Percentiles rank a stretch among this genome's conserved stretches.
Conservation (phyloP, 108 stramenopile species). For the Nannochloropsis oceanica region DNA sequence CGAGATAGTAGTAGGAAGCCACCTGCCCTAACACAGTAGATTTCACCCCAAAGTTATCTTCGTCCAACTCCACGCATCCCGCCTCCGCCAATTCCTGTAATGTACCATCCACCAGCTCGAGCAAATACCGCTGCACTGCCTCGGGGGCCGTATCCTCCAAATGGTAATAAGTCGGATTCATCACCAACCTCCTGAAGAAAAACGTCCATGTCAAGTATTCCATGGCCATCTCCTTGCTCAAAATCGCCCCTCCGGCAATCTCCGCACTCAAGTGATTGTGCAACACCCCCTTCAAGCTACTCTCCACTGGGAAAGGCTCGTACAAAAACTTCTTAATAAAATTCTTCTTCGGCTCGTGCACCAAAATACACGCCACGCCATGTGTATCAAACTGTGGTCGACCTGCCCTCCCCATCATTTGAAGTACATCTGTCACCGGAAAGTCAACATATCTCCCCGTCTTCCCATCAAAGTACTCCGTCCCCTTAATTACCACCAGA, state of each 20-base stretch:
- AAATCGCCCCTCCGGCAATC: conserved; percentile 63
- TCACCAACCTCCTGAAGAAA: conserved; percentile 69
- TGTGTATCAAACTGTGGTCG: conserved; percentile 86
- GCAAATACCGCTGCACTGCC: conserved; percentile 49
- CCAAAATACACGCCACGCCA: conserved; percentile 84
- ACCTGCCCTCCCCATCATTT: conserved; percentile 98
- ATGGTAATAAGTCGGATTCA: conserved; percentile 91
- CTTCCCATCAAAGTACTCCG: conserved; percentile 96
- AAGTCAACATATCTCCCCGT: conserved; percentile 82
- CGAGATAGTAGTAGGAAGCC: conserved; percentile 79
- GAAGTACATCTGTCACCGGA: conserved; percentile 94
- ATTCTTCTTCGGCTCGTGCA: conserved; percentile 80
- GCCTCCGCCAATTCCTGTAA: conserved; percentile 50
- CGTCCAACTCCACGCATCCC: conserved; percentile 50
- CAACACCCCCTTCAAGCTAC: conserved; percentile 56
- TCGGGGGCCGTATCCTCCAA: conserved; percentile 46
- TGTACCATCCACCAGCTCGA: conserved; percentile 43
- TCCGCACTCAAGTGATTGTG: conserved; percentile 93
- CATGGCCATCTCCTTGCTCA: conserved; percentile 48
- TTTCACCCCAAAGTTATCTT: conserved; percentile 40
- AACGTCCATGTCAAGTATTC: conserved; percentile 95
- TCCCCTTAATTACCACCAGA: conserved; percentile 88
- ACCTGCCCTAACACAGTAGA: conserved; percentile 60
- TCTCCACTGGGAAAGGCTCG: conserved; percentile 99
- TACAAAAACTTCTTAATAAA: conserved; percentile 95